Evolutionary conservation across 495 filamentous ascomycete species (phyloP).

Genomic region (Lichina pygmaea): DNA sequence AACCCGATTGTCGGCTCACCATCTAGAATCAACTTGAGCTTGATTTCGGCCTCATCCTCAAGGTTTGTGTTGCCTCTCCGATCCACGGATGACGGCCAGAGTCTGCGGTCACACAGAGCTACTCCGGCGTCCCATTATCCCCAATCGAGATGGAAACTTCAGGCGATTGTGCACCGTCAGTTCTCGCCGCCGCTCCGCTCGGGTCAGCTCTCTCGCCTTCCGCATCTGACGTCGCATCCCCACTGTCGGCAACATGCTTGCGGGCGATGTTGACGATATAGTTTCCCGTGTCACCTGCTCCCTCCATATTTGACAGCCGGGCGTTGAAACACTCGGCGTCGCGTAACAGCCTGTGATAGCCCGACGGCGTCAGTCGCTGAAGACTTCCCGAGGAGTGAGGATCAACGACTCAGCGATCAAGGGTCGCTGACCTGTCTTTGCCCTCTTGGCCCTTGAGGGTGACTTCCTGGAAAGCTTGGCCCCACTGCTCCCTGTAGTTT

Average conservation of each 20-base stretch:
- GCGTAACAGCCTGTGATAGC: conserved; percentile 34
- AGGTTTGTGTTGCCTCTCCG: too few relatives aligned
- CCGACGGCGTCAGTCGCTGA: neutral
- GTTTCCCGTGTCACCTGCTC: conserved; percentile 42
- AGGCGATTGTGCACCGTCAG: neutral
- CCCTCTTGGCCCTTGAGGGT: conserved; percentile 36
- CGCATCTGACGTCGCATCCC: neutral
- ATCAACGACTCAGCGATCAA: neutral
- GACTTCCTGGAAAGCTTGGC: conserved; percentile 42
- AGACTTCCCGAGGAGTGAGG: neutral
- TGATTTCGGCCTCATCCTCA: too few relatives aligned
- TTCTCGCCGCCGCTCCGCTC: neutral
- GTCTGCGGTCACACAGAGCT: too few relatives aligned
- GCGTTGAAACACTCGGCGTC: conserved; percentile 57
- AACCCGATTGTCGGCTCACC: too few relatives aligned
- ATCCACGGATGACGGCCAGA: too few relatives aligned
- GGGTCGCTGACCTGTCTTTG: conserved; percentile 36
- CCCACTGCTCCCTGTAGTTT: conserved; percentile 65
- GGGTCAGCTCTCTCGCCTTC: too few relatives aligned
- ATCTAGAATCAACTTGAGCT: too few relatives aligned
- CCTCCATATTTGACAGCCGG: conserved; percentile 53
- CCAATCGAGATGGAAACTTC: neutral
- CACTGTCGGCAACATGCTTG: neutral
- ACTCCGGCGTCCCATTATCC: neutral
- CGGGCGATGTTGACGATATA: conserved; percentile 35